Evolutionary conservation across 345 rosid genomes (phyloP).

Genomic region (Gossypium bickii): DNA sequence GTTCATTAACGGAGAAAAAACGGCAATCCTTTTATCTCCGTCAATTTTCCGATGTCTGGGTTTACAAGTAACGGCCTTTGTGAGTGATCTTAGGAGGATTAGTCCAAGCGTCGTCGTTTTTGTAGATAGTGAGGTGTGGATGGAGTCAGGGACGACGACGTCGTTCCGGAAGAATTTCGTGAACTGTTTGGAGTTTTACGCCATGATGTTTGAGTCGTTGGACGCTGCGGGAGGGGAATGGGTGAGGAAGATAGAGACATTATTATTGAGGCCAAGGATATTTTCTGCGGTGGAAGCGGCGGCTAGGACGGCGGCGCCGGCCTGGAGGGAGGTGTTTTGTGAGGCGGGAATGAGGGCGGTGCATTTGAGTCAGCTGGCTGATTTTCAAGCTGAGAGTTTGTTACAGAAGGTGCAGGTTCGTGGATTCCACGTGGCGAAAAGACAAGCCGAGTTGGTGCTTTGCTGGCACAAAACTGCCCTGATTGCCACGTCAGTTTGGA

Average conservation of each 20-base stretch:
- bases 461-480: slow-evolving; percentile 82
- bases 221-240: slow-evolving; percentile 66
- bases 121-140: slow-evolving; percentile 69
- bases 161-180: slow-evolving; percentile 75
- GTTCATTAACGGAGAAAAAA: slow-evolving; percentile 65
- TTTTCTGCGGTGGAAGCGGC: slow-evolving; percentile 52
- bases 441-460: slow-evolving; percentile 80
- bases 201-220: slow-evolving; percentile 75
- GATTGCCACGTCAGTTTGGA: slow-evolving; percentile 91
- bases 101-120: slow-evolving; percentile 64
- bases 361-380: slow-evolving; percentile 74
- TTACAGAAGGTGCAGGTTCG: slow-evolving; percentile 63
- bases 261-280: slow-evolving; percentile 55
- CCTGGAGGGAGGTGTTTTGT: slow-evolving; percentile 67
- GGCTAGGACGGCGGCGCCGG: slow-evolving; percentile 39
- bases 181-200: slow-evolving; percentile 59
- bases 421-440: slow-evolving; percentile 91
- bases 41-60: slow-evolving; percentile 52
- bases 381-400: slow-evolving; percentile 71
- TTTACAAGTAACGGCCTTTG: slow-evolving; percentile 36
- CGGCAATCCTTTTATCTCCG: slow-evolving; percentile 60
- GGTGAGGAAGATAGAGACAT: slow-evolving; percentile 65
- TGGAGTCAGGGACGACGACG: slow-evolving; percentile 41
- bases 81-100: slow-evolving; percentile 45
- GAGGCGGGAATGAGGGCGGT: slow-evolving; percentile 80